Base-by-base conservation (phyloP, 2,329 filamentous ascomycete genomes). In the Aspergillus hiratsukae region DNA sequence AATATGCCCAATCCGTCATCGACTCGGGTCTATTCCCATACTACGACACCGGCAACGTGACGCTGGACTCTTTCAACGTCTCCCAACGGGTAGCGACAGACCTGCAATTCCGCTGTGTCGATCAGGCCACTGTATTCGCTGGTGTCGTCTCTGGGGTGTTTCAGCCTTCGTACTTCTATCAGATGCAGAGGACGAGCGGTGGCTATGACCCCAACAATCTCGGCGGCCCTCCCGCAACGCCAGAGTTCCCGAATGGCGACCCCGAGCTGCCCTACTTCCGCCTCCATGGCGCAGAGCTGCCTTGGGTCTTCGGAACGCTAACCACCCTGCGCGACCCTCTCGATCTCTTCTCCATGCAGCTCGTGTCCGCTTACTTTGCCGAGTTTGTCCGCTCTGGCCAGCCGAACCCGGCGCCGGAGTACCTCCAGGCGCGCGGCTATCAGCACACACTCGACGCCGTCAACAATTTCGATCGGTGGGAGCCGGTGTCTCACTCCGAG, bases 81-180 rank as follows among this genome's bases (percentile, higher is more conserved):
- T 77, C 77, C 23, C 73, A 80, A n/a, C 80, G 80, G 3, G 74
- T 85, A 35, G 78, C 81, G 3, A 85, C 83, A 1, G 83, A 86
- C 66, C 79, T 77, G 52, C 77, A 79, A 11, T 84, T 85, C 73
- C 79, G 82, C 53, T 86, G 83, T 67, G 70, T 81, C 49, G 81
- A 83, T 66, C 78, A 85, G 65, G 82, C 82, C 4, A 84, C 82
- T 3, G 78, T 79, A 5, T 80, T 79, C 64, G 75, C 80, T 0
- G 81, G 78, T 2, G 70, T 78, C 0, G 54, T 59, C 17, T 76
- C 74, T 14, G 71, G 72, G 3, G 75, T 76, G 0, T 80, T 84
- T 64, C 64, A 73, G 40, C 68, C 72, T 7, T 73, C 82, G 0
- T 86, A 83, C 65, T 84, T 79, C 65, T 86, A 86, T 69, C 80